Base-by-base conservation (phyloP, 1,284 basidiomycete species). In the Boletellus deceptivus region DNA sequence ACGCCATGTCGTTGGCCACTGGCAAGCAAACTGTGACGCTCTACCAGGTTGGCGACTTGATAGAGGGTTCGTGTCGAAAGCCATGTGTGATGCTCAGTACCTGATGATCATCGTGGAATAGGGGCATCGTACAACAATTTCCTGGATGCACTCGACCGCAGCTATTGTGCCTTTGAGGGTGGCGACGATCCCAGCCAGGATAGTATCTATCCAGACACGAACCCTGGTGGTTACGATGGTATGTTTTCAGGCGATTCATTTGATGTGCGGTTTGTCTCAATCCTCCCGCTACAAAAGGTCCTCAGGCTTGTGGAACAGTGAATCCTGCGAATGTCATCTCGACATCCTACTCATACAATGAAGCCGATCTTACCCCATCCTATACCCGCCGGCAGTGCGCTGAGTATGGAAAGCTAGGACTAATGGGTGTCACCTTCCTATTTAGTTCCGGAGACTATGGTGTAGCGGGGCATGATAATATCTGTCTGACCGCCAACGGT, bases 151-250 rank as follows among this genome's bases (percentile, higher is more conserved):
- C 64, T 76, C 18, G 78, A 80, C 40, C 72, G 67, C 0, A 72
- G 73, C 0, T 87, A 75, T 67, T 86, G 85, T 58, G 76, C 75
- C 0, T 84, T 78, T 47, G 77, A 82, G 46, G 83, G 82, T 1
- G 80, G 82, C 3, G 80, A 86, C 46, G 76, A 82, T 59, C 75
- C 74, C 7, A 59, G 29, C 1, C 54, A 66, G 50, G 75, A 83
- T 57, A 71, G 70, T 4, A 71, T 76, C 37, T 84, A 83, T 55
- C 82, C 82, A 0, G 79, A 83, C 57, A 53, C 68, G 2, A 44
- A 58, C 7, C 67, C 68, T 4, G 77, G 75, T 20, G 79, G 80
- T n/a, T 83, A 59, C 43, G 20, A 1, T 0, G 59, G 62, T 59
- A 43, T 14, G 38, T 22, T 6, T 14, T 11, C 29, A 10, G 5